phyloP scores from a whole-genome alignment of 345 rosid genomes.

The Moricandia arvensis region DNA sequence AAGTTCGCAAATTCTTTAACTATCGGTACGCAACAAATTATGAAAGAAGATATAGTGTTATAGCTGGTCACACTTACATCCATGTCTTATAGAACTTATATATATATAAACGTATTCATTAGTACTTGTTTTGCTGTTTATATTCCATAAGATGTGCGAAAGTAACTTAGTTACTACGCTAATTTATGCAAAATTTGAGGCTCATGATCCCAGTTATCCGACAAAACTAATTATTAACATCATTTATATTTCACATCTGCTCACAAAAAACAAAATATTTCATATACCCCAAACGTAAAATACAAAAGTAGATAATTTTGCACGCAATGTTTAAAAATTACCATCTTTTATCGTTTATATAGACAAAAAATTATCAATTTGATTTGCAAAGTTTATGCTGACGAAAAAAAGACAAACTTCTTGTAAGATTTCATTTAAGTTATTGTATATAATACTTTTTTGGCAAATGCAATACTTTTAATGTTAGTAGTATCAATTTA shows the following conservation, averaged over 20 bases:
- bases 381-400: no score
- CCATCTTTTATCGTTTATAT: no score
- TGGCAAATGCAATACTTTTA: not conserved
- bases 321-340: no score
- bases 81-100: no score
- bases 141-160: not conserved
- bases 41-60: slow-evolving; percentile 1
- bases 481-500: not conserved
- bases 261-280: slow-evolving; percentile 21
- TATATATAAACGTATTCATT: not conserved
- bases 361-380: no score
- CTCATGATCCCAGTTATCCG: slow-evolving; percentile 38
- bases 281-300: no score
- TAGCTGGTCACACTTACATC: slow-evolving; percentile 5
- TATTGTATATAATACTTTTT: not conserved
- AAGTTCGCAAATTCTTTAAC: not conserved
- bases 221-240: slow-evolving; percentile 31
- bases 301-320: no score
- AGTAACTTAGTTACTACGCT: slow-evolving; percentile 5
- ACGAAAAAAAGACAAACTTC: slow-evolving; percentile 14
- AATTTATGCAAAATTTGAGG: slow-evolving; percentile 33
- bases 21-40: slow-evolving; percentile 13
- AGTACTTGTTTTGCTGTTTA: not conserved
- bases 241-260: slow-evolving; percentile 24
- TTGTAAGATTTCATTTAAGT: not conserved